These are phyloP conservation scores for Lasiosphaeriaceae sp. DNA, from an alignment of 495 filamentous ascomycete species.

Conservation along the genomic window DNA sequence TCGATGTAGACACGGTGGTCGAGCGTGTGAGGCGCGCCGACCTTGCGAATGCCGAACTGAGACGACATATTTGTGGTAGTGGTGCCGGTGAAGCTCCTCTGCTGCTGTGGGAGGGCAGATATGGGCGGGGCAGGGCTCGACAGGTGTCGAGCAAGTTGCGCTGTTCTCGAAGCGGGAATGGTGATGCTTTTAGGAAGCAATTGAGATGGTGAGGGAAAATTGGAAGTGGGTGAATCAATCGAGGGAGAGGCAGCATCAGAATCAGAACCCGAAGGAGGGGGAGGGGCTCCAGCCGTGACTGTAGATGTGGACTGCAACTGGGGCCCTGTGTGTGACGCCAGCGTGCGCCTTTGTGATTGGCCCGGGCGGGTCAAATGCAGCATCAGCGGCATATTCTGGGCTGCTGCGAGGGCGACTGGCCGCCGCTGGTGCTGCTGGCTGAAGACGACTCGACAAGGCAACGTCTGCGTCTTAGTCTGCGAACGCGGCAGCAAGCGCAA, in stretches of 20 bases:
- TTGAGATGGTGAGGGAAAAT: slow-evolving; percentile 25
- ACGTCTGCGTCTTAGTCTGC: not conserved
- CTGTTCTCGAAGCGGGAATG: slow-evolving; percentile 44
- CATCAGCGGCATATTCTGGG: slow-evolving; percentile 17
- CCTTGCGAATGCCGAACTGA: slow-evolving; percentile 70
- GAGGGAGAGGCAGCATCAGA: slow-evolving; percentile 13
- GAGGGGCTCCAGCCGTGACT: slow-evolving; percentile 33
- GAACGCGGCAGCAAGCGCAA: slow-evolving; percentile 12
- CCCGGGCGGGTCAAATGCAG: slow-evolving; percentile 14
- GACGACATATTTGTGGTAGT: slow-evolving; percentile 46
- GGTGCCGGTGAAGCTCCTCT: slow-evolving; percentile 12
- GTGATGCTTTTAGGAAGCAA: slow-evolving; percentile 20
- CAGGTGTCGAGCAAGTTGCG: slow-evolving; percentile 56
- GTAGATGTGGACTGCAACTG: slow-evolving; percentile 9
- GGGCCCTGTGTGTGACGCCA: slow-evolving; percentile 28
- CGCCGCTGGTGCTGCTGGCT: not conserved
- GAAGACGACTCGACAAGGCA: not conserved
- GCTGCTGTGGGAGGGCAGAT: not conserved
- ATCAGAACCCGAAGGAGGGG: slow-evolving; percentile 31
- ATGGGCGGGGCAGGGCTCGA: slow-evolving; percentile 33
- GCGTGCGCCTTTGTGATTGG: slow-evolving; percentile 31
- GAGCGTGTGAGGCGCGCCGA: slow-evolving; percentile 84
- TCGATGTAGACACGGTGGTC: slow-evolving; percentile 98
- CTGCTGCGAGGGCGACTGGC: not conserved
- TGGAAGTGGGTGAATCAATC: slow-evolving; percentile 20